Evolutionary conservation across 1,139 yeast species (phyloP), one percentile per base, ranked within the genome.

Genomic region (Groenewaldozyma sp.): DNA sequence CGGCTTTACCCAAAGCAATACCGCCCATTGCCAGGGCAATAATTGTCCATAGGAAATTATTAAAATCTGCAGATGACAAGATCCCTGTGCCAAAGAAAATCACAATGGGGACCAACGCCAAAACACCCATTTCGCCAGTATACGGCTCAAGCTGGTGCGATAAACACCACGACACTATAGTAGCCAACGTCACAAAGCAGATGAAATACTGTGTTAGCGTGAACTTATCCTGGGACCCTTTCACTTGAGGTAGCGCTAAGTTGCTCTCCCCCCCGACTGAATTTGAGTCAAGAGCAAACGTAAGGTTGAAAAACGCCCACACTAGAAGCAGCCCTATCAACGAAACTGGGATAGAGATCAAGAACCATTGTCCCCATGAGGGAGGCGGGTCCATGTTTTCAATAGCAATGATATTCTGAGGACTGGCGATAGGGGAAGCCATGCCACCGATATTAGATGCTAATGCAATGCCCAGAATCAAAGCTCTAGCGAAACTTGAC

Each of bases 21-120:
- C 97, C 97, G 41, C 97, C 97, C 96, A 87, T 87, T 4, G 96
- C 96, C 48, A 88, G 70, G 42, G 88, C 74, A 16, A 88, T 87
- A 53, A 88, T 88, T 1, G 91, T 81, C 97, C 97, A 88, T 47
- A 94, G 78, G 63, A 82, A 88, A 56, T 82, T 86, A 63, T 88
- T 88, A 58, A 88, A 82, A 57, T 88, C 97, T 41, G 84, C 94
- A 10, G 82, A 77, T 32, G 81, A 76, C 45, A 88, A 64, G 32
- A 87, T 62, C 2, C 95, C 95, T 0, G 95, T 75, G 20, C 96
- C 96, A 53, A 87, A 88, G 55, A 88, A 78, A 17, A 84, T 63
- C 4, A 87, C 76, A 58, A 88, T 74, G 19, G 97, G 95, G 28
- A 87, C 72, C 48, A 84, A 67, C 1, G 96, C 87, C 48, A 88